Evolutionary conservation across 495 filamentous ascomycete species (phyloP).

Genomic region (Oidiodendron maius): DNA sequence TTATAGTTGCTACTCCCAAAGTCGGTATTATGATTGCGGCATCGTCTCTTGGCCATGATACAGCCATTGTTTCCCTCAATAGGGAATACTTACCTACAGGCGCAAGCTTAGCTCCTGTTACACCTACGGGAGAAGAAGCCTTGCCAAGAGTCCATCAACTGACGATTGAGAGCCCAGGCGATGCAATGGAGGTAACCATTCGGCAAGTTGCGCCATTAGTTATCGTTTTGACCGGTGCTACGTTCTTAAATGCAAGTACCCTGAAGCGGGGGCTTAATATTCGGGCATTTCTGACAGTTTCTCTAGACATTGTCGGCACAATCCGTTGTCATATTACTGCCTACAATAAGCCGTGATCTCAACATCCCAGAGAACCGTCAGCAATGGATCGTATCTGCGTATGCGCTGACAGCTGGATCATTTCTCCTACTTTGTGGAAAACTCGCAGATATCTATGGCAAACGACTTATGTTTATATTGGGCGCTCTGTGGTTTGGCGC

Average conservation of each 20-base stretch:
- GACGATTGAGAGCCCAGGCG: no score
- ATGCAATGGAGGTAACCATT: slow-evolving; percentile 18
- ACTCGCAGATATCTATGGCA: slow-evolving; percentile 69
- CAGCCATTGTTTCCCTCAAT: no score
- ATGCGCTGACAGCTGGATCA: slow-evolving; percentile 59
- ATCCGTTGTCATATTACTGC: slow-evolving; percentile 55
- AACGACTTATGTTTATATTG: slow-evolving; percentile 59
- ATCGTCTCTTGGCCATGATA: no score
- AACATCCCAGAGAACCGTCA: slow-evolving; percentile 47
- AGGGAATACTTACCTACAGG: no score
- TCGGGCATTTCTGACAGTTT: not conserved
- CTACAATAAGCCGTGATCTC: slow-evolving; percentile 48
- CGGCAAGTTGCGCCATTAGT: slow-evolving; percentile 23
- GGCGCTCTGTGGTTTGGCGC: slow-evolving; percentile 59
- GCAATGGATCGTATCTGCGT: slow-evolving; percentile 60
- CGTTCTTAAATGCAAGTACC: slow-evolving; percentile 47
- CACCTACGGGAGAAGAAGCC: no score
- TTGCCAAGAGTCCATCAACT: no score
- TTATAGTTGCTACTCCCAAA: no score
- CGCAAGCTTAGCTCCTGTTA: no score
- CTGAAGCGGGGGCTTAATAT: not conserved
- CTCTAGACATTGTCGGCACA: slow-evolving; percentile 51
- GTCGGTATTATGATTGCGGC: no score
- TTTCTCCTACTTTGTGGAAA: slow-evolving; percentile 71
- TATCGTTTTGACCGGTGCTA: slow-evolving; percentile 40